These are phyloP conservation scores for Beverwykella pulmonaria DNA, from an alignment of 495 filamentous ascomycete species.

Conservation along the genomic window DNA sequence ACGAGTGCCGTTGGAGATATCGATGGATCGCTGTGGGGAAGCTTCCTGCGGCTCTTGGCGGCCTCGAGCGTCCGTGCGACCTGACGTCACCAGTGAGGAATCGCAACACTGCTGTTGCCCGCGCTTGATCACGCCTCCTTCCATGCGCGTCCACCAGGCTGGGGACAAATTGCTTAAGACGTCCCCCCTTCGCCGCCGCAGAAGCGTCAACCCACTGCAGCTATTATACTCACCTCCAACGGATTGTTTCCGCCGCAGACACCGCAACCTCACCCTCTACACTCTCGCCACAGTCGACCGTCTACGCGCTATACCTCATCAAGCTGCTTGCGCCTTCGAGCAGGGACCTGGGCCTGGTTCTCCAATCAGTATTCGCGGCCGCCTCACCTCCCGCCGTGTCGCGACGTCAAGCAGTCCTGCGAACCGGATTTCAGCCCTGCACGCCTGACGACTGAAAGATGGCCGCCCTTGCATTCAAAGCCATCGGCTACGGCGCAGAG, in stretches of 20 bases:
- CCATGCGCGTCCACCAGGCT: not conserved
- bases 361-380: conserved; percentile 31
- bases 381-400: conserved; percentile 11
- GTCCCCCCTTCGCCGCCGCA: conserved; percentile 6
- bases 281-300: not conserved
- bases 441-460: conserved; percentile 11
- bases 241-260: not conserved
- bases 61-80: not conserved
- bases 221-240: not conserved
- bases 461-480: conserved; percentile 36
- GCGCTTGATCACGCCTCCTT: not conserved
- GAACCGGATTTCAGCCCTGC: conserved; percentile 33
- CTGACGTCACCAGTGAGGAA: not conserved
- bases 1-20: not conserved
- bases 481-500: conserved; percentile 39
- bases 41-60: conserved; percentile 3
- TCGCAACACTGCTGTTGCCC: not conserved
- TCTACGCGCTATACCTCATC: conserved; percentile 16
- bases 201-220: not conserved
- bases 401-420: conserved; percentile 16
- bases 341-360: not conserved
- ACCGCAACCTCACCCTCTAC: conserved; percentile 4
- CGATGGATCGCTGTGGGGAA: conserved; percentile 6
- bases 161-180: conserved; percentile 14
- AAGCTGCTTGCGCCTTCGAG: conserved; percentile 1